Conservation (phyloP, 371 early-diverging fungal species). For the Zychaea mexicana region DNA sequence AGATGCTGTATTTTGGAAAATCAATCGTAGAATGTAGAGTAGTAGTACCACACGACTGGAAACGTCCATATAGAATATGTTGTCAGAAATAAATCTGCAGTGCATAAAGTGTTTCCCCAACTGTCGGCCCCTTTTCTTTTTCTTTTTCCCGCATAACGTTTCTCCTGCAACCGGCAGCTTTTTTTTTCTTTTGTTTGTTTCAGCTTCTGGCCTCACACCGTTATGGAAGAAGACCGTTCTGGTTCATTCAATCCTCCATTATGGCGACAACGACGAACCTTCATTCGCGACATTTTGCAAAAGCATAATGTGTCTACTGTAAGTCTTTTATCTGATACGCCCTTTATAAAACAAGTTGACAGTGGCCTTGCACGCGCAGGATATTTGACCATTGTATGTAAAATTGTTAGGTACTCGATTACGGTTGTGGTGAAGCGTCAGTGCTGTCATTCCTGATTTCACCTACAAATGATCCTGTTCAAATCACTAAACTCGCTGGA, state of each 20-base stretch:
- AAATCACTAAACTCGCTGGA: conserved; percentile 57
- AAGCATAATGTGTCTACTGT: conserved; percentile 43
- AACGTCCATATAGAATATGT: too few relatives aligned
- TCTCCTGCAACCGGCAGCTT: too few relatives aligned
- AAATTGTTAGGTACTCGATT: conserved; percentile 60
- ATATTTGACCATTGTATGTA: not conserved
- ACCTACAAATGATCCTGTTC: conserved; percentile 31
- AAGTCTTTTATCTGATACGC: conserved; percentile 3
- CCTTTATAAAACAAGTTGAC: not conserved
- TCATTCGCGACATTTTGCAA: conserved; percentile 46
- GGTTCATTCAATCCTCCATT: conserved; percentile 57
- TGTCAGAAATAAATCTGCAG: too few relatives aligned
- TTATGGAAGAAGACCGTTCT: conserved; percentile 23
- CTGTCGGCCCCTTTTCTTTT: too few relatives aligned
- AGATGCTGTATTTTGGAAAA: too few relatives aligned
- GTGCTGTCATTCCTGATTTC: conserved; percentile 60
- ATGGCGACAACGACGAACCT: conserved; percentile 68
- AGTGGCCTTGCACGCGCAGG: too few relatives aligned
- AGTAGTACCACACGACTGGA: too few relatives aligned
- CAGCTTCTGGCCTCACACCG: too few relatives aligned
- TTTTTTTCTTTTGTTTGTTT: too few relatives aligned
- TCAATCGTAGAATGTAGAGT: too few relatives aligned
- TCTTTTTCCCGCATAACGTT: too few relatives aligned
- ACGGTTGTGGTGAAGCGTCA: conserved; percentile 79
- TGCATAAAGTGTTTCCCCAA: too few relatives aligned